Evolutionary conservation across 257 asterid species (phyloP).

Genomic region (Solanum appendiculatum): DNA sequence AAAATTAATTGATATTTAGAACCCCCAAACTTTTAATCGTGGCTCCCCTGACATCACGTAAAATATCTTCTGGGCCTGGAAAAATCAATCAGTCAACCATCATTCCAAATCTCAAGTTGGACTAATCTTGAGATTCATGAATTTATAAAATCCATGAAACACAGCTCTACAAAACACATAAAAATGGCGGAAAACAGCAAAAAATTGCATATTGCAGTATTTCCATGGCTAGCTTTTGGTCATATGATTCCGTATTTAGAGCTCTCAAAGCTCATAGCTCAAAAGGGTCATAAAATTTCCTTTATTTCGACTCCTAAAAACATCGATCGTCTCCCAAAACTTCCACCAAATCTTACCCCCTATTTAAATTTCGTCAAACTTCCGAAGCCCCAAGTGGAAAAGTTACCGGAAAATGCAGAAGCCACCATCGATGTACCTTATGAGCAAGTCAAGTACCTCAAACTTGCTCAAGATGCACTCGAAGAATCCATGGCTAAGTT

Average conservation of each 20-base stretch:
- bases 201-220: constrained; percentile 35
- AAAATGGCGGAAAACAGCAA: neutral
- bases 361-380: constrained; percentile 21
- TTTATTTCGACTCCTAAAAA: constrained; percentile 47
- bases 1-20: too few relatives aligned
- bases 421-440: constrained; percentile 17
- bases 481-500: constrained; percentile 7
- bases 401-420: constrained; percentile 19
- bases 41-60: neutral
- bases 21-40: too few relatives aligned
- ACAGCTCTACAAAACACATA: neutral
- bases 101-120: too few relatives aligned
- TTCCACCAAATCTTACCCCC: constrained; percentile 21
- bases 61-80: too few relatives aligned
- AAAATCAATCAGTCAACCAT: neutral
- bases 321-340: constrained; percentile 45
- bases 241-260: constrained; percentile 44
- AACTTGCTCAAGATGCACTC: constrained; percentile 17
- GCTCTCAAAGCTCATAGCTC: constrained; percentile 39
- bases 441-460: constrained; percentile 23
- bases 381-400: constrained; percentile 13
- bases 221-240: constrained; percentile 66
- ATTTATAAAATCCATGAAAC: too few relatives aligned
- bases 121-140: too few relatives aligned
- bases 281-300: constrained; percentile 38